Base-by-base conservation (phyloP, 2,329 filamentous ascomycete genomes). In the Xylaria sp. region DNA sequence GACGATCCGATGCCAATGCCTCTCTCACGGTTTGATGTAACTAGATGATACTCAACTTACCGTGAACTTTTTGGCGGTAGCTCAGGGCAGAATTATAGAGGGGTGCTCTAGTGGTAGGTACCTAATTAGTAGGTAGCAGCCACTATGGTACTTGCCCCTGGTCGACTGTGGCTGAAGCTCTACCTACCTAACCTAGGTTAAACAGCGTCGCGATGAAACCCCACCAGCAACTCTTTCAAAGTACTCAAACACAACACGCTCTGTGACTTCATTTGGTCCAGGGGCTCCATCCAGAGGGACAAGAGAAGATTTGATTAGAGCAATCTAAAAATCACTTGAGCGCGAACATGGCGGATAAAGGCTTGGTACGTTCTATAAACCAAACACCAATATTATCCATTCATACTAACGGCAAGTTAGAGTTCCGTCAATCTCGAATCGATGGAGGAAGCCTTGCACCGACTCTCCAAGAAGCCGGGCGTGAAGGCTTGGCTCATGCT, bases 401-500 rank as follows among this genome's bases (percentile, higher is more conserved):
- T 39, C 46, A 28, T 23, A 12, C 59, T 63, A 36, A 66, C 66
- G 63, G 45, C 53, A 30, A 45, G 23, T 61, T 61, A 73, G 71
- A 72, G 83, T 79, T 72, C 78, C 61, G 82, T 81, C 73, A 83
- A 82, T 70, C 84, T 87, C 67, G 89, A 92, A 73, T 87, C 86
- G 48, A 85, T 92, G 67, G 86, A 88, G 60, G 87, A 89, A 82
- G 82, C 87, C 69, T 86, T 94, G 68, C 87, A 86, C 55, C 89
- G 91, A 20, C 84, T 96, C 52, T 89, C 91, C 46, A 91, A 91
- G 77, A 95, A 95, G 76, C 87, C 91, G 34, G 92, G 91, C 68
- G 92, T 96, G 60, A 91, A 92, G 78, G 92, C 91, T 73, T 92
- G 91, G 63, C 85, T 96, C 57, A 88, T 93, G 63, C 84, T 96